These are phyloP conservation scores for Fistulifera solaris DNA, from an alignment of 108 stramenopile species.

Conservation along the genomic window DNA sequence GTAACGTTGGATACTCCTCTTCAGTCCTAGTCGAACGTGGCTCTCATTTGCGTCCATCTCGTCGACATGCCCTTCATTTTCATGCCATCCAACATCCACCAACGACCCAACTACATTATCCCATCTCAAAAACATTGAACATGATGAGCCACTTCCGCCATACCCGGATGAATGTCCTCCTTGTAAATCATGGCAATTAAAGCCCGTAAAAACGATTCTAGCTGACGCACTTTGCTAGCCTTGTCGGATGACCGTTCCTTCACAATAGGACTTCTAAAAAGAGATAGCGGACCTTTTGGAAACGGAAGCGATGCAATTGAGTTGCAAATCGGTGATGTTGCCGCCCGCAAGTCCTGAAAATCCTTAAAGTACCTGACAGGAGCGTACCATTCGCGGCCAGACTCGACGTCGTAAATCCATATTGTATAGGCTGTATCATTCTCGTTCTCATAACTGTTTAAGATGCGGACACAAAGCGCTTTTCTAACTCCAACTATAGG, in stretches of 20 bases:
- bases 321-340: slow-evolving; percentile 6
- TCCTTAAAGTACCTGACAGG: slow-evolving; percentile 71
- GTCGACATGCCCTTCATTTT: neutral
- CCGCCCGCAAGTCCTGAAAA: slow-evolving; percentile 60
- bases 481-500: slow-evolving; percentile 69
- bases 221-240: slow-evolving; percentile 24
- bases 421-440: slow-evolving; percentile 68
- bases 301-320: slow-evolving; percentile 46
- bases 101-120: slow-evolving; percentile 11
- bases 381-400: slow-evolving; percentile 76
- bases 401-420: slow-evolving; percentile 75
- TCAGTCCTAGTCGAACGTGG: slow-evolving; percentile 27
- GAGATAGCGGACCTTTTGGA: slow-evolving; percentile 26
- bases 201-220: slow-evolving; percentile 57
- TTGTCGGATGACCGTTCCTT: slow-evolving; percentile 18
- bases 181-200: slow-evolving; percentile 54
- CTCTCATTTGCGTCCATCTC: slow-evolving; percentile 12
- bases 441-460: slow-evolving; percentile 61
- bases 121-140: slow-evolving; percentile 81
- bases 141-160: slow-evolving; percentile 64
- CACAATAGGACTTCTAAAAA: slow-evolving; percentile 22
- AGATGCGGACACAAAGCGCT: slow-evolving; percentile 62
- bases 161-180: slow-evolving; percentile 37
- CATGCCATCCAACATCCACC: slow-evolving; percentile 5
- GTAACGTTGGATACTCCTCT: slow-evolving; percentile 65